Evolutionary conservation across 768 basidiomycete species (phyloP), one percentile per base, ranked within the genome.

Genomic region (Panus rudis): DNA sequence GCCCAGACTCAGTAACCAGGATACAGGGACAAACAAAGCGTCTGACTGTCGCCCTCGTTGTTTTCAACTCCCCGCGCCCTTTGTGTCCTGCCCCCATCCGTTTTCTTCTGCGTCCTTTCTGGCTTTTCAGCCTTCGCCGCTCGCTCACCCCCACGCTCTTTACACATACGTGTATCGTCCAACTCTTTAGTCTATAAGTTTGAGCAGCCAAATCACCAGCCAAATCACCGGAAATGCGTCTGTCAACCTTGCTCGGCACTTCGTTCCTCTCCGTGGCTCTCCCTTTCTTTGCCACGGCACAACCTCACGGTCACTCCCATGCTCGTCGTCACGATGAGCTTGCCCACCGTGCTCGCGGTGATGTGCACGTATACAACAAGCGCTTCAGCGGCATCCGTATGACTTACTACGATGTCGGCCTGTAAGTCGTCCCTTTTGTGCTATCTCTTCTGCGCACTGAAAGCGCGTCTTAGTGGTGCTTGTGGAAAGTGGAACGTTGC

Each of bases 341-440:
- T 25, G 60, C 60, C 16, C 51, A 49, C n/a, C 57, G 55, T 21
- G 37, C 52, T 27, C 41, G 47, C 28, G 43, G 42, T 11, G 45
- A 54, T 37, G 38, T 51, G 41, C 27, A 27, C 22, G 44, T 49
- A 34, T 49, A 46, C 16, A 37, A 48, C 6, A 48, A 45, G 31
- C 53, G 52, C 23, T 57, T 49, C 51, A 49, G 19, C 32, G 56
- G 54, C 39, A 57, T 54, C 17, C 58, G 62, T 13, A 55, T 60
- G 33, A 65, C 64, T 2, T 67, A 53, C 50, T 67, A 63, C 50
- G 58, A 58, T n/a, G 63, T 62, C 40, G 65, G 65, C 30, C 41
- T 62, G 65, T 66, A 40, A 56, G 63, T 45, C 6, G 11, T 17
- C 21, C 13, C 25, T 14, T 17, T 41, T 27, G 23, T 6, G 21